Evolutionary conservation across 1,139 yeast species (phyloP), one percentile per base, ranked within the genome.

Genomic region (Pichia sp.): DNA sequence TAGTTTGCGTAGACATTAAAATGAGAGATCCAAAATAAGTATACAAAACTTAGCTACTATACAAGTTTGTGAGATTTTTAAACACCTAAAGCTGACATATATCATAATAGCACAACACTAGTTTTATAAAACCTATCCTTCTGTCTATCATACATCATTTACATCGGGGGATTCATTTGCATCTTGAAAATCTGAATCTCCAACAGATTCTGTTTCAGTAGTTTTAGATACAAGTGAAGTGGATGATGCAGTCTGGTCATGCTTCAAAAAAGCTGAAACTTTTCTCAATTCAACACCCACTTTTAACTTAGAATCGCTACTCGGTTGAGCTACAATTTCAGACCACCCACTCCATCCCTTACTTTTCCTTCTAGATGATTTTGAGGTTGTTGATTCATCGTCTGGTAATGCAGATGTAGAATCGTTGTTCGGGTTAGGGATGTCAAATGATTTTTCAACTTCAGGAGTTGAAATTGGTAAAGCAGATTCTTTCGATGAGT

Each of bases 271-370:
- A n/a, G n/a, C n/a, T n/a, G n/a, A n/a, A n/a, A n/a, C 22, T 23
- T 5, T 17, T 6, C 21, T 32, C 11, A 15, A 14, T 7, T 17
- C 36, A 8, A 22, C 31, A 19, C 25, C 22, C 15, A 38, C 38
- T 17, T 26, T 31, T 8, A 26, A 14, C 7, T 6, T 18, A 14
- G 30, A 3, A 26, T 6, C 36, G n/a, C 8, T 19, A 5, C 19
- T 11, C 2, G 46, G 20, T 18, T 43, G 37, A 2, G 43, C 39
- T 18, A 40, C 23, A 3, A 43, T 36, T 3, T 38, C 41, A 4
- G 46, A 31, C 45, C 42, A 42, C 6, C 45, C 45, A 25, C 28
- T 30, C 46, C 46, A 43, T 4, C 46, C 46, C 10, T 32, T 40
- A 8, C 35, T 31, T 17, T 31, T 31, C 12, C 12, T 20, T 20